Evolutionary conservation across 495 filamentous ascomycete genomes (phyloP).

Genomic region (Xylaria intraflava): DNA sequence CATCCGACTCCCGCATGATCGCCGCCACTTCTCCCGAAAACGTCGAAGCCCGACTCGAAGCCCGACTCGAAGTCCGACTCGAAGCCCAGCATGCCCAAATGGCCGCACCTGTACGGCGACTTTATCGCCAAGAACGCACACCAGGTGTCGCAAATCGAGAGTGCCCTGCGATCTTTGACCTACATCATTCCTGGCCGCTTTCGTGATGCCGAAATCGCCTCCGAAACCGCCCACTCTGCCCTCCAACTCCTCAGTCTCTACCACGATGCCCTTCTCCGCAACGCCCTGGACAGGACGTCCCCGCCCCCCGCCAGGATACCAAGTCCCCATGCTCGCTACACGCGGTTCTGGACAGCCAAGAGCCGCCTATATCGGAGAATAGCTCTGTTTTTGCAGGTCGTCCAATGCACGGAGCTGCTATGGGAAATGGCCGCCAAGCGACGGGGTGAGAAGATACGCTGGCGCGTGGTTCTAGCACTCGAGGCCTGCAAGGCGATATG

Average conservation of each 20-base stretch:
- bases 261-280: slow-evolving; percentile 81
- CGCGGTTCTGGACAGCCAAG: slow-evolving; percentile 75
- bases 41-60: too few species aligned
- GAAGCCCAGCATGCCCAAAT: too few species aligned
- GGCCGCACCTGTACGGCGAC: slow-evolving; percentile 73
- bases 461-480: slow-evolving; percentile 83
- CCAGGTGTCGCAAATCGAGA: slow-evolving; percentile 89
- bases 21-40: too few species aligned
- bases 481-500: slow-evolving; percentile 85
- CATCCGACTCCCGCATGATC: too few species aligned
- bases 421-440: slow-evolving; percentile 80
- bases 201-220: slow-evolving; percentile 87
- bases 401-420: slow-evolving; percentile 86
- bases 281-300: slow-evolving; percentile 45
- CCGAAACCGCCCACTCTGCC: slow-evolving; percentile 82
- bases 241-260: slow-evolving; percentile 89
- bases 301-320: slow-evolving; percentile 41
- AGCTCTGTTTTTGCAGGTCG: slow-evolving; percentile 74
- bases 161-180: slow-evolving; percentile 78
- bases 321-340: slow-evolving; percentile 81
- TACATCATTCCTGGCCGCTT: slow-evolving; percentile 96
- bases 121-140: slow-evolving; percentile 92
- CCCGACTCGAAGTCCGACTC: too few species aligned
- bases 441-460: slow-evolving; percentile 75
- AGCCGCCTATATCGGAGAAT: slow-evolving; percentile 69